phyloP scores from a whole-genome alignment of 2,329 filamentous ascomycete genomes.

The Neofusicoccum sp. region DNA sequence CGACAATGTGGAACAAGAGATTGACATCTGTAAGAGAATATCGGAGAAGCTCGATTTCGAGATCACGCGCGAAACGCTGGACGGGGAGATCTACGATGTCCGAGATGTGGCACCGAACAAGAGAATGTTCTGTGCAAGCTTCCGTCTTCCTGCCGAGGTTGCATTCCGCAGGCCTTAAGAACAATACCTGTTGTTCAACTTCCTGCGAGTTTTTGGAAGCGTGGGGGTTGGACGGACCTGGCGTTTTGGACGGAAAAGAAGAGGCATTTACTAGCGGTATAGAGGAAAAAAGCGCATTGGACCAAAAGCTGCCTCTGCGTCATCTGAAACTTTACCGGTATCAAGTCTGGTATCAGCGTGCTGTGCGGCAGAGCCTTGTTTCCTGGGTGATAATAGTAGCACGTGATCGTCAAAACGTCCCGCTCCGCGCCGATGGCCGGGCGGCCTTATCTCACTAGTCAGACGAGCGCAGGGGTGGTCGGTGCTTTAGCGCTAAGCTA shows the following conservation, averaged over 20 bases:
- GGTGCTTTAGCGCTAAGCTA: no score
- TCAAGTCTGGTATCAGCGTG: not conserved
- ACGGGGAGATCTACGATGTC: constrained; percentile 62
- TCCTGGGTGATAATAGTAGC: not conserved
- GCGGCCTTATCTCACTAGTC: not conserved
- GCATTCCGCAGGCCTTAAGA: constrained; percentile 57
- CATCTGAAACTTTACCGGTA: not conserved
- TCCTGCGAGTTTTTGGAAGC: not conserved
- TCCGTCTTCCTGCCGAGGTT: constrained; percentile 77
- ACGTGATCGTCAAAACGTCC: not conserved
- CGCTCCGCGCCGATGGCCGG: constrained; percentile 1
- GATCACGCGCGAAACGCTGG: constrained; percentile 57
- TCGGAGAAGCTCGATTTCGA: constrained; percentile 58
- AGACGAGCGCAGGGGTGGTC: no score
- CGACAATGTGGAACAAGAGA: constrained; percentile 60
- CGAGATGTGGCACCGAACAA: constrained; percentile 90
- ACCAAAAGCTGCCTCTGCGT: not conserved
- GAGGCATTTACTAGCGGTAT: not conserved
- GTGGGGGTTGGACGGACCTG: not conserved
- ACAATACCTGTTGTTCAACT: not conserved
- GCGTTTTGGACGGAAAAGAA: not conserved
- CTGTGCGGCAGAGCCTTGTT: not conserved
- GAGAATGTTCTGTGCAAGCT: constrained; percentile 94
- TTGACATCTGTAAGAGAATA: constrained; percentile 65
- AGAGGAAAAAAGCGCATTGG: not conserved